Base-by-base conservation (phyloP, 306 rosid species). In the Adenanthera pavonina region DNA sequence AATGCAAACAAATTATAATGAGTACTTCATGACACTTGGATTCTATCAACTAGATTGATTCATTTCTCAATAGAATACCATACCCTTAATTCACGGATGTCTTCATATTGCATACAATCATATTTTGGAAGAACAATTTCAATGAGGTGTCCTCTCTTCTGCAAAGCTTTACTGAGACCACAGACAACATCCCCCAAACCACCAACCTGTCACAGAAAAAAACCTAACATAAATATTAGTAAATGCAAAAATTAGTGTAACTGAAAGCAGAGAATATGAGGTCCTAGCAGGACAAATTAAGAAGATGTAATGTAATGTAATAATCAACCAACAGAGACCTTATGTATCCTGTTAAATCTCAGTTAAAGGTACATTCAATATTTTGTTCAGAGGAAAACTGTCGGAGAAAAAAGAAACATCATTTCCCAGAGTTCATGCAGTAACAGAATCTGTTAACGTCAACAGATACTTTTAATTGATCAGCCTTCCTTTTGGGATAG, bases 51-150 rank as follows among this genome's bases (percentile, higher is more conserved):
- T 75, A 13, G 57, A 17, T 65, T 20, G 53, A 46, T 57, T 66
- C 13, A 77, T 87, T 84, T 81, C 78, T 75, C 12, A 48, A 57
- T 76, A 51, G 54, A 83, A 80, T 70, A 81, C 56, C 85, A 78
- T 86, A 95, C 99, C 92, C 97, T 89, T 40, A 93, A 87, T 83
- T 91, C 93, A 78, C 33, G 68, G 65, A 92, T 71, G 69, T 68
- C 84, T 54, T 89, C 93, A 74, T 92, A 87, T 79, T 93, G 84
- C 91, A 93, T 86, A 78, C 98, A 95, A 78, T 95, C 99, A 83
- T 95, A 95, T 86, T 95, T 95, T 83, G 99, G 98, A 87, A 95
- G 90, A 76, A 95, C 77, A 85, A 95, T 84, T 90, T 95, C 99
- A 76, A 95, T 93, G 81, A 93, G 97, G 88, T 93, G 97, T 80